These are phyloP conservation scores for Malus asiatica DNA, from an alignment of 306 rosid species.

Conservation along the genomic window DNA sequence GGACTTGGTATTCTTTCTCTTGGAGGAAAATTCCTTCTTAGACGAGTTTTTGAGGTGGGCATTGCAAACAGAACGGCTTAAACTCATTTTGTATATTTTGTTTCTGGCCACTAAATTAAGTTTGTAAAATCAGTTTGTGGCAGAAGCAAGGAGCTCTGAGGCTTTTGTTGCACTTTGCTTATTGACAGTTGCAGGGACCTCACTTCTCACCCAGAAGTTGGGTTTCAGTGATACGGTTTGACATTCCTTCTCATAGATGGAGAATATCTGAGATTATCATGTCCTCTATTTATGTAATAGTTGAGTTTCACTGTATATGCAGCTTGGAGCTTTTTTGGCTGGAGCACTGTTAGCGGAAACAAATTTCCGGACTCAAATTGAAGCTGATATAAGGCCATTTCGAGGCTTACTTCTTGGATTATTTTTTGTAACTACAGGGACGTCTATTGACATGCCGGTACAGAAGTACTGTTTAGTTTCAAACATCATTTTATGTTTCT, in stretches of 20 bases:
- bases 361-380: constrained; percentile 97
- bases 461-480: background rate
- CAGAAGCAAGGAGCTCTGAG: constrained; percentile 98
- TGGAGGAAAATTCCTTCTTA: constrained; percentile 82
- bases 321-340: constrained; percentile 99
- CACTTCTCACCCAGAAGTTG: constrained; percentile 84
- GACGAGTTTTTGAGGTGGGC: constrained; percentile 92
- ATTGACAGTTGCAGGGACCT: constrained; percentile 90
- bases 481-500: background rate
- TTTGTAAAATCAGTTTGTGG: constrained; percentile 76
- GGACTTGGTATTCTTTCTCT: constrained; percentile 95
- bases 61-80: constrained; percentile 7
- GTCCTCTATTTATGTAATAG: background rate
- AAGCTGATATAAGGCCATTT: constrained; percentile 98
- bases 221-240: constrained; percentile 97
- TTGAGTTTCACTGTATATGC: constrained; percentile 26
- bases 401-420: constrained; percentile 96
- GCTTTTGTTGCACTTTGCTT: constrained; percentile 99
- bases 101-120: constrained; percentile 20
- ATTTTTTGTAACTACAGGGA: constrained; percentile 86
- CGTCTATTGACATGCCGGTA: constrained; percentile 92
- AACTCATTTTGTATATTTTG: constrained; percentile 9
- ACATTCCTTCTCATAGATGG: constrained; percentile 14
- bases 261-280: background rate
- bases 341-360: constrained; percentile 99